These are phyloP conservation scores for Aspergillus sojae DNA, from an alignment of 2,329 filamentous ascomycete genomes.

Conservation along the genomic window DNA sequence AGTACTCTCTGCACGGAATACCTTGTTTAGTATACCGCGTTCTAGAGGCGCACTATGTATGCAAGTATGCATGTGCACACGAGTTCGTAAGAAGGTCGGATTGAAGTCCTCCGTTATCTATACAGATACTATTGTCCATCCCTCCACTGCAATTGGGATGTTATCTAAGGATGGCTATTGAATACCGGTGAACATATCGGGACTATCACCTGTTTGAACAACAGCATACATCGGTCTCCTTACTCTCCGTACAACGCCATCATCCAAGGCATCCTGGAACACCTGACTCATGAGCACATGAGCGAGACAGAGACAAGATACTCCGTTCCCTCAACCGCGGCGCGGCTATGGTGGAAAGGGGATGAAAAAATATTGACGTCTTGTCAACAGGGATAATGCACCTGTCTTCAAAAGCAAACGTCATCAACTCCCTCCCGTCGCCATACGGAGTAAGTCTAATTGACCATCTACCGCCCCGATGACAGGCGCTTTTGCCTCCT, in stretches of 20 bases:
- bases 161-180: neutral
- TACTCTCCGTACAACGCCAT: neutral
- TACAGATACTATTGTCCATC: neutral
- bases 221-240: neutral
- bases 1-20: neutral
- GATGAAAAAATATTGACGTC: neutral
- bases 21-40: neutral
- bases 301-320: neutral
- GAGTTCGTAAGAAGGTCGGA: neutral
- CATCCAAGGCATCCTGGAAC: neutral
- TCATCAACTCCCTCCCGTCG: neutral
- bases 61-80: neutral
- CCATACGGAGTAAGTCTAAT: neutral
- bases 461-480: neutral
- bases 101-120: constrained; percentile 4
- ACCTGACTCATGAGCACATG: neutral
- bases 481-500: constrained; percentile 5
- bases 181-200: constrained; percentile 1
- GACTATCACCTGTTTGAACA: neutral
- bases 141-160: neutral
- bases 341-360: neutral
- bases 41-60: neutral
- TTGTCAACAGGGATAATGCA: neutral
- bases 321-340: neutral
- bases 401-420: neutral